Percentiles rank a stretch among this genome's conserved stretches.
These are phyloP conservation scores for Circinella minor DNA, from an alignment of 371 early-diverging fungal species.

Conservation along the genomic window DNA sequence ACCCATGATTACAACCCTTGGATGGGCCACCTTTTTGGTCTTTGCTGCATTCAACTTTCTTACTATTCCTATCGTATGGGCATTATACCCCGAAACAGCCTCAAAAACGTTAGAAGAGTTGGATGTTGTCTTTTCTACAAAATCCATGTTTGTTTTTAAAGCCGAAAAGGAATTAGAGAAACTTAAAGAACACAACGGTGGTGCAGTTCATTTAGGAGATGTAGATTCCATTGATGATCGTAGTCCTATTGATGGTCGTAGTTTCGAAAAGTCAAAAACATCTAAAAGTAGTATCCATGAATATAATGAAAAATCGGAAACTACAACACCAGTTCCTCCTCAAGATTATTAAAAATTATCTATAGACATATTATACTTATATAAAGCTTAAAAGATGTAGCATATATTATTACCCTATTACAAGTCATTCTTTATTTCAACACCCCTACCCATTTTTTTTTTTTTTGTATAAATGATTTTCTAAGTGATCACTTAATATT, in stretches of 20 bases:
- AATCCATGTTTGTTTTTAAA: conserved; percentile 39
- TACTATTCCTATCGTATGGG: conserved; percentile 40
- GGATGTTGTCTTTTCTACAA: conserved; percentile 45
- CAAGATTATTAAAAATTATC: not conserved
- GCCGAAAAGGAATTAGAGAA: conserved; percentile 40
- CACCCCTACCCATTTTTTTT: too few relatives aligned
- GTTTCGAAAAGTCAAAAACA: not conserved
- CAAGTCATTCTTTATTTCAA: too few relatives aligned
- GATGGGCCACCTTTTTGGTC: conserved; percentile 43
- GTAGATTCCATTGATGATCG: not conserved
- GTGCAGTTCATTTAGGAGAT: not conserved
- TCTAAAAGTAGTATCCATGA: not conserved
- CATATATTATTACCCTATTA: too few relatives aligned
- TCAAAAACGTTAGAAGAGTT: conserved; percentile 44
- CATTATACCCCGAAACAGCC: conserved; percentile 41
- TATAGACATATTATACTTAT: not conserved
- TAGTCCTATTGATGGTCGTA: conserved; percentile 8
- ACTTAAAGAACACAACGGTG: not conserved
- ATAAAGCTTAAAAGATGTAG: not conserved
- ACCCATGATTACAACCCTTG: conserved; percentile 39
- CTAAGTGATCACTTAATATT: too few relatives aligned
- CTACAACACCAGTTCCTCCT: not conserved
- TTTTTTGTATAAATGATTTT: too few relatives aligned
- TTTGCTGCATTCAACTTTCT: conserved; percentile 44
- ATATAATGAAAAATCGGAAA: not conserved